phyloP scores from a whole-genome alignment of 768 basidiomycete genomes.

The Pleurotus tuber-regium region DNA sequence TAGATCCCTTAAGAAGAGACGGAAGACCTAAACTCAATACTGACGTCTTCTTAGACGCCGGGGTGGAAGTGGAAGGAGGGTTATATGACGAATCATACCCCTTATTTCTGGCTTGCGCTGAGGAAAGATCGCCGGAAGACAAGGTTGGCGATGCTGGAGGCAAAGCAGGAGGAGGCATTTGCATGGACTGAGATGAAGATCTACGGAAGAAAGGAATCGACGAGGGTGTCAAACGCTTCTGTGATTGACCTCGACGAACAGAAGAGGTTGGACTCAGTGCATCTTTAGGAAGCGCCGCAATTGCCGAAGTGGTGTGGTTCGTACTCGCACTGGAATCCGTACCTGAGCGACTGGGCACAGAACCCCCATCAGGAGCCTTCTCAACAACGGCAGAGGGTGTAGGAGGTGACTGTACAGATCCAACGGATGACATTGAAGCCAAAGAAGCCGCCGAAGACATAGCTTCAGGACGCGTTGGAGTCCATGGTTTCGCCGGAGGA shows the following conservation, averaged over 20 bases:
- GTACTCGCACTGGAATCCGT: conserved; percentile 79
- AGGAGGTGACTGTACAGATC: conserved; percentile 59
- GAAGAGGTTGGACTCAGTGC: conserved; percentile 76
- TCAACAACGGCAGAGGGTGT: conserved; percentile 39
- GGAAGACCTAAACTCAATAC: conserved; percentile 79
- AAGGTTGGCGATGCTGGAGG: conserved; percentile 49
- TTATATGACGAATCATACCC: conserved; percentile 47
- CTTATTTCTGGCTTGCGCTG: conserved; percentile 40
- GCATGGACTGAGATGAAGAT: conserved; percentile 87
- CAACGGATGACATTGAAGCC: conserved; percentile 69
- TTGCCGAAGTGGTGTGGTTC: conserved; percentile 52
- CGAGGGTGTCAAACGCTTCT: conserved; percentile 83
- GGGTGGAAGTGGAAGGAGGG: conserved; percentile 50
- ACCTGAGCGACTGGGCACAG: conserved; percentile 60
- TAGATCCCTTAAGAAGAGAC: conserved; percentile 81
- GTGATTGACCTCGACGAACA: conserved; percentile 59
- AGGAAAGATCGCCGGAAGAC: conserved; percentile 34
- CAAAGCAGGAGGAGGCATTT: conserved; percentile 52
- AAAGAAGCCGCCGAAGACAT: conserved; percentile 80
- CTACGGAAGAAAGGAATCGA: conserved; percentile 94
- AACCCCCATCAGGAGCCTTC: conserved; percentile 40
- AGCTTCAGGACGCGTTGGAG: conserved; percentile 67
- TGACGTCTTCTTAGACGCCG: conserved; percentile 76
- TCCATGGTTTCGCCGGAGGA: conserved; percentile 51
- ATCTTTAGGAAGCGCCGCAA: conserved; percentile 50